Conservation (phyloP, 2,329 filamentous ascomycete genomes). For the Cladobotryum mycophilum region DNA sequence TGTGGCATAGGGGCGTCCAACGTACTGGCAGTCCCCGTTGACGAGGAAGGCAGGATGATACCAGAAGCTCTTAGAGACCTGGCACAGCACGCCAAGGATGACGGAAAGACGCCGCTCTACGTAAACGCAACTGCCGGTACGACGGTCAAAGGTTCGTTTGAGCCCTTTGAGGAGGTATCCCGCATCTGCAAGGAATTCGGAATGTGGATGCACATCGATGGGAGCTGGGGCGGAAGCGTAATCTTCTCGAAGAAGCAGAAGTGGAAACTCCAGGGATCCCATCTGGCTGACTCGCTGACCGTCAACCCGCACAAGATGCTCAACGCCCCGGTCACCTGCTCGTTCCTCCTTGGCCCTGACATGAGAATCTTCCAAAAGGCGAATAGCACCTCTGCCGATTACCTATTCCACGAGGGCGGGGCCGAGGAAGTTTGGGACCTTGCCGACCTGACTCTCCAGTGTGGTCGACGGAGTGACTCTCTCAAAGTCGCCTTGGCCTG, state of each 20-base stretch:
- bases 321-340: constrained; percentile 83
- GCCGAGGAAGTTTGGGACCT: constrained; percentile 71
- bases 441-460: constrained; percentile 88
- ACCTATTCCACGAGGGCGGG: constrained; percentile 64
- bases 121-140: constrained; percentile 95
- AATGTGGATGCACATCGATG: constrained; percentile 92
- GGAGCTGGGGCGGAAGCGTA: constrained; percentile 80
- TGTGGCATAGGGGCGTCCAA: constrained; percentile 72
- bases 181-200: constrained; percentile 63
- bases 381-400: constrained; percentile 82
- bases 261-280: constrained; percentile 60
- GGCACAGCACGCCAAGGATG: constrained; percentile 53
- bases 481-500: constrained; percentile 85
- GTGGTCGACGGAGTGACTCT: constrained; percentile 76
- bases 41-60: constrained; percentile 65
- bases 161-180: constrained; percentile 67
- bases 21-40: constrained; percentile 70
- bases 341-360: constrained; percentile 76
- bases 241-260: constrained; percentile 64
- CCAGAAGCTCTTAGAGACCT: constrained; percentile 57
- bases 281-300: constrained; percentile 74
- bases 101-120: constrained; percentile 80
- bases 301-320: constrained; percentile 98
- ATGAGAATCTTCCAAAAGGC: constrained; percentile 70
- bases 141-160: constrained; percentile 85